Evolutionary conservation across 2,329 filamentous ascomycete genomes (phyloP).

Genomic region (Aspergillus aculeatinus): DNA sequence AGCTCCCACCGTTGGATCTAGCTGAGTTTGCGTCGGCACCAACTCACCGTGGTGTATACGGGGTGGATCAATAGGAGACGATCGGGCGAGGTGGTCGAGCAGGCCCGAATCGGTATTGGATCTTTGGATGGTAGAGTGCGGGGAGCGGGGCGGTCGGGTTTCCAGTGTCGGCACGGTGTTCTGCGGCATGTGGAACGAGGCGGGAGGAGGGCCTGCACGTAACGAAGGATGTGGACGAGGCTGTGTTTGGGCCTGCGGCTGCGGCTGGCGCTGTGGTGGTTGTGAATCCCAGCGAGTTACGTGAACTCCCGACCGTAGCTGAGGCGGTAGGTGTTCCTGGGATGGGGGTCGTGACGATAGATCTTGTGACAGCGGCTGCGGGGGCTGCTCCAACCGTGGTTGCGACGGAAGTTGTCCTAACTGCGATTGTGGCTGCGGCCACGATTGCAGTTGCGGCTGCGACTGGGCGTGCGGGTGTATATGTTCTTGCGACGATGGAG

Average conservation of each 20-base stretch:
- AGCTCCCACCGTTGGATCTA: constrained; percentile 13
- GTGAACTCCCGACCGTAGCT: not conserved
- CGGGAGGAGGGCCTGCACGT: not conserved
- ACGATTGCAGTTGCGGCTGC: constrained; percentile 14
- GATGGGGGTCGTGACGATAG: not conserved
- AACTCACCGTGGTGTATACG: constrained; percentile 15
- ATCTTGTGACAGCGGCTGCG: constrained; percentile 8
- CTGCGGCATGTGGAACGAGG: constrained; percentile 23
- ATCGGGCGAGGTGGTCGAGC: constrained; percentile 20
- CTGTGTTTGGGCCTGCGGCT: not conserved
- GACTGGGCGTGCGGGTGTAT: constrained; percentile 3
- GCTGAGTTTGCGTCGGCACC: constrained; percentile 13
- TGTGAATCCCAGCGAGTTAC: not conserved
- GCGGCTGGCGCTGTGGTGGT: not conserved
- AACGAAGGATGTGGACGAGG: not conserved
- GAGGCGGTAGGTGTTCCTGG: not conserved
- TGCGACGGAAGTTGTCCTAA: not conserved
- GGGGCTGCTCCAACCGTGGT: constrained; percentile 9
- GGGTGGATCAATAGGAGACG: constrained; percentile 23
- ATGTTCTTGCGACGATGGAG: constrained; percentile 3
- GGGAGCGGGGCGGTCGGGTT: constrained; percentile 16
- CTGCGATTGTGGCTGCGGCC: constrained; percentile 5
- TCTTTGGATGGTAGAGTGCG: constrained; percentile 23
- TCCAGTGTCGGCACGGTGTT: constrained; percentile 15
- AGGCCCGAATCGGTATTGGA: constrained; percentile 29